phyloP scores from a whole-genome alignment of 2,329 filamentous ascomycete species.

The Cercospora sp. region DNA sequence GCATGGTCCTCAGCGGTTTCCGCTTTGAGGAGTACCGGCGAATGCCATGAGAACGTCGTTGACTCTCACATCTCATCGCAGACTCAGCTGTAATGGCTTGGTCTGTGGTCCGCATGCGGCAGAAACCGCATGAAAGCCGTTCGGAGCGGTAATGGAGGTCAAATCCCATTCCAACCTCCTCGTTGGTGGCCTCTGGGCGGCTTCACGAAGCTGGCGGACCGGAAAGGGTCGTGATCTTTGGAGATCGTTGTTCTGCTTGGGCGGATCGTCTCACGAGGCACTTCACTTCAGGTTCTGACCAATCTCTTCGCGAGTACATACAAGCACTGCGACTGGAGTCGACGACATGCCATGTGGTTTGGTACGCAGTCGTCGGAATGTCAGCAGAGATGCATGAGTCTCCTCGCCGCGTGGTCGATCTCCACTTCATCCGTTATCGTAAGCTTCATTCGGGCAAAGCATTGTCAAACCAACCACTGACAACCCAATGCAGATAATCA shows the following conservation, averaged over 20 bases:
- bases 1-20: neutral
- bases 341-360: neutral
- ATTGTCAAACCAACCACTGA: too few relatives aligned
- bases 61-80: neutral
- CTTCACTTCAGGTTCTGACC: neutral
- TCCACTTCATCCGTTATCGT: neutral
- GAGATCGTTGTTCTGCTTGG: neutral
- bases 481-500: too few relatives aligned
- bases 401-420: too few relatives aligned
- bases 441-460: too few relatives aligned
- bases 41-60: neutral
- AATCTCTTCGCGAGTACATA: neutral
- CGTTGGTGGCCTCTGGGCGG: constrained; percentile 15
- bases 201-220: constrained; percentile 16
- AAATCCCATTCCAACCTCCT: constrained; percentile 14
- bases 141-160: constrained; percentile 7
- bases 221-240: constrained; percentile 13
- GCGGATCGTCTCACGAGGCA: neutral
- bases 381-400: too few relatives aligned
- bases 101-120: neutral
- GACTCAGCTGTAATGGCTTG: constrained; percentile 8
- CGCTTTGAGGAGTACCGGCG: neutral
- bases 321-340: neutral
- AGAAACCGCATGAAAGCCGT: constrained; percentile 2
- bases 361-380: neutral